Evolutionary conservation across 768 basidiomycete species (phyloP), one percentile per base, ranked within the genome.

Genomic region (Boletellus ananiceps): DNA sequence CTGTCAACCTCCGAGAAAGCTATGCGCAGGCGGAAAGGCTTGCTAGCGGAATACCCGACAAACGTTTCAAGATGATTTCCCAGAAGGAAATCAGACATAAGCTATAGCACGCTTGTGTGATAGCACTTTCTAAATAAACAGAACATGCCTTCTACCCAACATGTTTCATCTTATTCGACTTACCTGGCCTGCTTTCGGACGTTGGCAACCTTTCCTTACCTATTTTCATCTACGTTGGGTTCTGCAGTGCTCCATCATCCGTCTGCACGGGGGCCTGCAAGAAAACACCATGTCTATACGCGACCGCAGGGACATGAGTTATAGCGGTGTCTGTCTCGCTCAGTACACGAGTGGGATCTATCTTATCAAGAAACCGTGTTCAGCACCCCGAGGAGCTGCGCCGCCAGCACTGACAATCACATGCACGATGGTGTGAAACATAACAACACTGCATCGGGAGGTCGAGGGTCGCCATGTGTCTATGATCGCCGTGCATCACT

Each of bases 11-110:
- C 13, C 74, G 84, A 40, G 84, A 87, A 65, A 83, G 81, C 46
- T 85, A 84, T 59, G 82, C 80, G 11, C 85, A 87, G 68, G 84
- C 83, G 3, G 80, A 77, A 40, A 73, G 78, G 43, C 78, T 86
- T 59, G 77, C 74, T 5, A 83, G 77, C 47, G 84, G 83, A 1
- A 66, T 80, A 35, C 86, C 86, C 9, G 33, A 50, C 1, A 62
- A 65, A 52, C 76, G 77, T 40, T 88, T 87, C 55, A 65, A 56
- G 19, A 76, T 72, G 62, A 76, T 87, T 47, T 76, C 82, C 16
- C 73, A 61, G 41, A 84, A 79, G 59, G 82, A 86, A 65, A 78
- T 85, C 55, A 82, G 69, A 54, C 84, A 86, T 59, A 86, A 83
- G 56, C 62, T 85, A 33, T 85, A 61, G 48, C 39, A 27, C 38